These are phyloP conservation scores for Medakamo hakoo DNA, from an alignment of 139 green algal genomes.

Conservation along the genomic window DNA sequence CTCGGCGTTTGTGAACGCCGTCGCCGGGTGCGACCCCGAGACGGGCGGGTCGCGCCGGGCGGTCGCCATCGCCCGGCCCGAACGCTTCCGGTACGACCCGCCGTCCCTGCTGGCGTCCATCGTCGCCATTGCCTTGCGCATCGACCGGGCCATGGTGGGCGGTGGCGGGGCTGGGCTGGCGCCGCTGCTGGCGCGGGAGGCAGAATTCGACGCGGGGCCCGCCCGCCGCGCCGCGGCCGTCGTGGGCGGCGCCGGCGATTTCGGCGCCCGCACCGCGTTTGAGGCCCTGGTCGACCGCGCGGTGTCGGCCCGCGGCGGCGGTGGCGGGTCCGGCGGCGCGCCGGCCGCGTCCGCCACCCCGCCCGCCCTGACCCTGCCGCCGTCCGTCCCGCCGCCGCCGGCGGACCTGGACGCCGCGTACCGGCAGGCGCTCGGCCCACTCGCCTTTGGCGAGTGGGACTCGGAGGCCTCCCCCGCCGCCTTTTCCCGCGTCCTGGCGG, in stretches of 20 bases:
- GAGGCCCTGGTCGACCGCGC: neutral
- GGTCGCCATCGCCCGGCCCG: neutral
- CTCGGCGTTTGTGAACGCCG: neutral
- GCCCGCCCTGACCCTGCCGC: constrained; percentile 1
- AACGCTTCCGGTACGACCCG: neutral
- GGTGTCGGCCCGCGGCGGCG: neutral
- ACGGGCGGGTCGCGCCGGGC: too few relatives aligned
- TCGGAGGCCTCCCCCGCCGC: neutral
- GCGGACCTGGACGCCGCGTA: constrained; percentile 30
- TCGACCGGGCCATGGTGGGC: too few relatives aligned
- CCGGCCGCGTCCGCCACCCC: neutral
- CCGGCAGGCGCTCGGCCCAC: constrained; percentile 14
- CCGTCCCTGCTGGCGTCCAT: neutral
- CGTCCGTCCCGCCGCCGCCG: constrained; percentile 1
- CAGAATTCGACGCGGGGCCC: too few relatives aligned
- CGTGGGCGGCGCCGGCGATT: neutral
- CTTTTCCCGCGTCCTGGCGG: neutral
- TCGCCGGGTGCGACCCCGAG: neutral
- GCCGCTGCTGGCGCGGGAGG: too few relatives aligned
- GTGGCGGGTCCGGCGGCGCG: neutral
- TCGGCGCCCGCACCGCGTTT: neutral
- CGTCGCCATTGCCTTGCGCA: too few relatives aligned
- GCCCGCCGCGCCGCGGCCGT: constrained; percentile 1
- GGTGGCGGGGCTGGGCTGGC: too few relatives aligned
- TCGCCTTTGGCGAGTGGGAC: neutral